phyloP scores from a whole-genome alignment of 257 asterid genomes.

The Fraxinus anomala region DNA sequence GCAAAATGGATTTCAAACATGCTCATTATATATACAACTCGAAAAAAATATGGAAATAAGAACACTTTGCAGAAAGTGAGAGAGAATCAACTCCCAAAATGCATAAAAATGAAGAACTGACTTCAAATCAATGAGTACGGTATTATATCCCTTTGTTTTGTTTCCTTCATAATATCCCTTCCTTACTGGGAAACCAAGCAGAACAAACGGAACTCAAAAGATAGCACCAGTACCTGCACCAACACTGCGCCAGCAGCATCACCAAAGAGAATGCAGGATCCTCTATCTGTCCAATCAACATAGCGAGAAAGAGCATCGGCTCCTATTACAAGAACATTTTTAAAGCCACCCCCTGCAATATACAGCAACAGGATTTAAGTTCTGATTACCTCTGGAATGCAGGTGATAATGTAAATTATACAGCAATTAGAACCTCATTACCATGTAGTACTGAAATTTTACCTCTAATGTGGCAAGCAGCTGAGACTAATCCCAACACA shows the following conservation, averaged over 20 bases:
- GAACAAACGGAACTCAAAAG: background rate
- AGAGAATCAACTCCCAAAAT: background rate
- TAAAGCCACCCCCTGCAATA: constrained; percentile 80
- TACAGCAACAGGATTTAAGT: constrained; percentile 14
- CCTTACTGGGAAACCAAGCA: background rate
- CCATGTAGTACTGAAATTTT: constrained; percentile 4
- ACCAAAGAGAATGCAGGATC: constrained; percentile 97
- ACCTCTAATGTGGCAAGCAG: constrained; percentile 93
- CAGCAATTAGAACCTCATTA: constrained; percentile 2
- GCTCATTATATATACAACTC: background rate
- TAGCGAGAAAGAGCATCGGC: constrained; percentile 96
- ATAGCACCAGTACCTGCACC: constrained; percentile 57
- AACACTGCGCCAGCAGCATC: constrained; percentile 98
- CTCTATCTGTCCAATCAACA: constrained; percentile 96
- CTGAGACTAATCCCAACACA: constrained; percentile 86
- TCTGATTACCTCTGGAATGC: background rate
- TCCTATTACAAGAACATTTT: constrained; percentile 92
- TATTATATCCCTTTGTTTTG: background rate
- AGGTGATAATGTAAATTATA: background rate
- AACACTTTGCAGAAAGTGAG: background rate
- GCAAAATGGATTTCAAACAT: background rate
- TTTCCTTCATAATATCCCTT: background rate
- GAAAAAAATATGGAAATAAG: too few species aligned
- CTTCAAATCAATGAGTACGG: background rate
- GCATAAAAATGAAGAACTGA: background rate